Percentiles rank a stretch among this genome's conserved stretches.
Conservation (phyloP, 495 filamentous ascomycete species). For the Penicillium daleae region DNA sequence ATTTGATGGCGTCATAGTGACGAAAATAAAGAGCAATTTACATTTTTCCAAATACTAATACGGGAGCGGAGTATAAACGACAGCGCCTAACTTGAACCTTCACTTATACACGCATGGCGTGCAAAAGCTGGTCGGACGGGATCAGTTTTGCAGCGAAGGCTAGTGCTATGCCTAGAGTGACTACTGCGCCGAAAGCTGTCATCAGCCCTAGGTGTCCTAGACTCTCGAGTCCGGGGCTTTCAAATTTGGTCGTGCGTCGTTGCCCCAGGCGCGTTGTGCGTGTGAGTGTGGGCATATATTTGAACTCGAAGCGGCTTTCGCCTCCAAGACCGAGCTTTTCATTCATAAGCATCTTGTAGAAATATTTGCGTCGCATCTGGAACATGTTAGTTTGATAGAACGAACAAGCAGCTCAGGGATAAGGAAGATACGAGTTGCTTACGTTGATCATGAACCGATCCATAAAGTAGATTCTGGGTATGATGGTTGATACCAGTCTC, state of each 20-base stretch:
- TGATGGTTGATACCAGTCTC: conserved; percentile 54
- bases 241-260: conserved; percentile 28
- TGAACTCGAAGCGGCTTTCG: conserved; percentile 63
- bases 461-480: conserved; percentile 58
- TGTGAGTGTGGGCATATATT: conserved; percentile 61
- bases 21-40: not conserved
- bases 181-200: conserved; percentile 24
- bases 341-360: conserved; percentile 59
- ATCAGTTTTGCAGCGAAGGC: conserved; percentile 29
- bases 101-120: conserved; percentile 9
- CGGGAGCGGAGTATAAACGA: not conserved
- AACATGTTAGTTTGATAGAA: not conserved
- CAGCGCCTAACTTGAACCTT: not conserved
- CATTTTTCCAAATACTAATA: not conserved
- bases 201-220: conserved; percentile 36
- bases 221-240: conserved; percentile 33
- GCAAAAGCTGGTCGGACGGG: conserved; percentile 17
- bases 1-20: not conserved
- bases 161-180: conserved; percentile 26
- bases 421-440: conserved; percentile 13
- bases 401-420: not conserved
- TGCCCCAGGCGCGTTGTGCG: conserved; percentile 39
- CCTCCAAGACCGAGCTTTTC: conserved; percentile 59
- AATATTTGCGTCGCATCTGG: conserved; percentile 53
- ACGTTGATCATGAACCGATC: conserved; percentile 62